Base-by-base conservation (phyloP, 1,284 basidiomycete species). In the Puccinia triticina region DNA sequence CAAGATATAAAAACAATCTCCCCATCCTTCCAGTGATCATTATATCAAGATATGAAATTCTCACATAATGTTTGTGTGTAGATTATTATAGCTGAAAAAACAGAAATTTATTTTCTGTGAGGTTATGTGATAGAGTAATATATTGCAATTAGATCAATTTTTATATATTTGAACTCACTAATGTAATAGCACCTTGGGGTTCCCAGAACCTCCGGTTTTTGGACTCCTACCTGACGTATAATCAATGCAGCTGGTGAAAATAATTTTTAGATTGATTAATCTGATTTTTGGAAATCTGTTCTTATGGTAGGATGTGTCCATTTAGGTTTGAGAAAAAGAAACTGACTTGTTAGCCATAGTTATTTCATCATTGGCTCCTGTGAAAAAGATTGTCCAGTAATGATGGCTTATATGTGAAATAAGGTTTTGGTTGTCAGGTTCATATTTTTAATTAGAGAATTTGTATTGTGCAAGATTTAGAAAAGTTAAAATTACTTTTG, bases 211-310 rank as follows among this genome's bases (percentile, higher is more conserved):
- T 11, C 79, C 79, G 3, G 61, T 29, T 57, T 75, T 82, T 5
- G 79, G 79, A 37, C 57, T 74, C 32, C 79, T 50, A 29, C 78
- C 78, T n/a, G 67, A 72, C 12, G 67, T 80, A 14, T 26, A 69
- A 37, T 72, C 34, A 59, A 80, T 67, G 69, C 78, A 80, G 50
- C 78, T 80, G 29, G n/a, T 64, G 18, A 34, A 34, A 12, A n/a
- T n/a, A n/a, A n/a, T n/a, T n/a, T n/a, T n/a, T n/a, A n/a, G n/a
- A n/a, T n/a, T 64, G n/a, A 64, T 29, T 37, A 37, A 34, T 5
- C 14, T 8, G 7, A 11, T 21, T 7, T 59, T 34, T 21, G 32
- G 32, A 34, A n/a, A n/a, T n/a, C 37, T 64, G 1, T 34, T 37
- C 12, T 37, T 21, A 16, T 14, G 32, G 18, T 29, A 37, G n/a